Percentiles rank a stretch among this genome's conserved stretches.
These are phyloP conservation scores for Eimeria sp. DNA, from an alignment of 169 alveolate genomes.

Conservation along the genomic window DNA sequence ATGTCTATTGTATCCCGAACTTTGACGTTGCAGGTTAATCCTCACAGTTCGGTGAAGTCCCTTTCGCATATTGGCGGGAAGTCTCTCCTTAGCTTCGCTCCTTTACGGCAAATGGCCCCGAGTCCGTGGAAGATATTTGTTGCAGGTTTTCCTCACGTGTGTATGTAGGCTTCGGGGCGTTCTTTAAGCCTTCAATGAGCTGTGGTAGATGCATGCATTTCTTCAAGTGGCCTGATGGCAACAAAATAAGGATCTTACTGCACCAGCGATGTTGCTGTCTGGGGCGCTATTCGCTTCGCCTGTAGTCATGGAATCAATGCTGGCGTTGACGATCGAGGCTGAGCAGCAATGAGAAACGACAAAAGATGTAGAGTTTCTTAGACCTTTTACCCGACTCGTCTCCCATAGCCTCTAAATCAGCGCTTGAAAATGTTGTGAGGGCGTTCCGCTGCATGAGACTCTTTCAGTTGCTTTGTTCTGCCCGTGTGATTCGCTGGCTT, in stretches of 20 bases:
- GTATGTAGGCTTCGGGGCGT: conserved; percentile 37
- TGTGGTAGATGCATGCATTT: neutral
- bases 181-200: conserved; percentile 68
- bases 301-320: conserved; percentile 37
- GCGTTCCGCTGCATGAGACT: neutral
- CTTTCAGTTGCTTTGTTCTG: neutral
- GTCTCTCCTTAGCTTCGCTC: conserved; percentile 34
- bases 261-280: conserved; percentile 72
- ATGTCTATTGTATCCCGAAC: neutral
- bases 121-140: neutral
- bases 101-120: neutral
- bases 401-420: conserved; percentile 47
- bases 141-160: conserved; percentile 3
- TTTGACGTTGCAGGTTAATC: neutral
- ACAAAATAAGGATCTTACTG: conserved; percentile 16
- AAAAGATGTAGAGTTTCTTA: neutral
- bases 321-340: conserved; percentile 65
- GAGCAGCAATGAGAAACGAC: neutral
- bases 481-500: neutral
- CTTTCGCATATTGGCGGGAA: conserved; percentile 52
- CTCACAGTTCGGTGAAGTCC: conserved; percentile 64
- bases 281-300: conserved; percentile 21
- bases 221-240: neutral
- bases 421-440: conserved; percentile 39
- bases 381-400: conserved; percentile 34